These are phyloP conservation scores for Cruciata laevipes DNA, from an alignment of 257 asterid species.

Conservation along the genomic window DNA sequence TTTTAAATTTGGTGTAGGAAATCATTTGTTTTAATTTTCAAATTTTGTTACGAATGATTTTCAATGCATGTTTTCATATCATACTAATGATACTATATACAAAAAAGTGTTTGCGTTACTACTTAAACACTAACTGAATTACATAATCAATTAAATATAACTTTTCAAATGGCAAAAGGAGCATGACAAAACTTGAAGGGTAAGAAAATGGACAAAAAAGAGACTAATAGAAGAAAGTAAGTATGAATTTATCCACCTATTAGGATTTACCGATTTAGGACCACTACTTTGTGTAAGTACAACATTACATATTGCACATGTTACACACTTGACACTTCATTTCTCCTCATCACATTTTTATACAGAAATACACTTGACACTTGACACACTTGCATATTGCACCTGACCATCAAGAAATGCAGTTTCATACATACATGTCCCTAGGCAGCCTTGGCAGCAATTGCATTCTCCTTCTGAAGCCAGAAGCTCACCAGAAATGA, in stretches of 20 bases:
- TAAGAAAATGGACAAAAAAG: too few species aligned
- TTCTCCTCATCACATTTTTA: not conserved
- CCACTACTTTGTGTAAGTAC: not conserved
- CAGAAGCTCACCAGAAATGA: constrained; percentile 66
- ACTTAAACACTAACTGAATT: too few species aligned
- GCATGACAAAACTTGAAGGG: not conserved
- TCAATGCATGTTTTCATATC: too few species aligned
- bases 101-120: too few species aligned
- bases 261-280: too few species aligned
- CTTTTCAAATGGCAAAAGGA: too few species aligned
- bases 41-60: not conserved
- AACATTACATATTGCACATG: not conserved
- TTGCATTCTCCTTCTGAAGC: constrained; percentile 35
- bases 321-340: not conserved
- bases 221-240: too few species aligned
- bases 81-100: too few species aligned
- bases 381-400: too few species aligned
- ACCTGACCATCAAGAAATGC: not conserved
- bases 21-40: not conserved
- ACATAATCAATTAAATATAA: too few species aligned
- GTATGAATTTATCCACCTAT: not conserved
- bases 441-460: constrained; percentile 38
- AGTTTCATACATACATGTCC: not conserved
- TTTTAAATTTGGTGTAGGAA: too few species aligned
- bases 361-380: too few species aligned